phyloP scores from a whole-genome alignment of 2,329 filamentous ascomycete genomes.

The Exophiala lecanii-corni region DNA sequence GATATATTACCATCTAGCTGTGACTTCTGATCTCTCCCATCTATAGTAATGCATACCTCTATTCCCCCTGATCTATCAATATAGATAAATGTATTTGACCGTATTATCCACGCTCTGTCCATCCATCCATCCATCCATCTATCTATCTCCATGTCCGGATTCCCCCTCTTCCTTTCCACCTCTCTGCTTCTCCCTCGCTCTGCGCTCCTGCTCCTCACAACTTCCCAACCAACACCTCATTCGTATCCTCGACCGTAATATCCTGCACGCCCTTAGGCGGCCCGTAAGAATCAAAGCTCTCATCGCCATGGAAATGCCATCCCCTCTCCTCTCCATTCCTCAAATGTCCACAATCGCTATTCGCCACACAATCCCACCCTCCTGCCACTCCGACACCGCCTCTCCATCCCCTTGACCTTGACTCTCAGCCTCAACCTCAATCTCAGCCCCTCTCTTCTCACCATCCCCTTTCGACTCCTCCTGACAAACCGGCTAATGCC shows the following conservation, averaged over 20 bases:
- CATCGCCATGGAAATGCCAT: slow-evolving; percentile 55
- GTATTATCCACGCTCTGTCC: too few relatives aligned
- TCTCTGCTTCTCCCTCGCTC: too few relatives aligned
- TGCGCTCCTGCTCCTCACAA: slow-evolving; percentile 8
- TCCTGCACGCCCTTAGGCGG: slow-evolving; percentile 21
- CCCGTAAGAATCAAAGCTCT: slow-evolving; percentile 38
- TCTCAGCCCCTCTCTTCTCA: slow-evolving; percentile 32
- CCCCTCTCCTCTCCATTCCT: slow-evolving; percentile 77
- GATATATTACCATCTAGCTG: too few relatives aligned
- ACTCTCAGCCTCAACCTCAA: too few relatives aligned
- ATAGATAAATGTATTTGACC: too few relatives aligned
- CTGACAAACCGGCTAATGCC: slow-evolving; percentile 66
- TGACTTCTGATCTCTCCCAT: too few relatives aligned
- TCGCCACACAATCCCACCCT: slow-evolving; percentile 73
- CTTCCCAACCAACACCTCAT: slow-evolving; percentile 16
- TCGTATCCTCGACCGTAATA: slow-evolving; percentile 26
- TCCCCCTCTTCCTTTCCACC: too few relatives aligned
- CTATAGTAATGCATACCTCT: too few relatives aligned
- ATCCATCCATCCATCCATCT: too few relatives aligned
- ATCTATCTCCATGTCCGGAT: too few relatives aligned
- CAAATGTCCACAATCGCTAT: slow-evolving; percentile 83
- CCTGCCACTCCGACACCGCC: slow-evolving; percentile 56
- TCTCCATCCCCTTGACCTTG: slow-evolving; percentile 25
- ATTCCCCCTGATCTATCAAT: too few relatives aligned
- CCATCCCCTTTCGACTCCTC: slow-evolving; percentile 31